Evolutionary conservation across 2,329 filamentous ascomycete species (phyloP), one percentile per base, ranked within the genome.

Genomic region (Claviceps sp.): DNA sequence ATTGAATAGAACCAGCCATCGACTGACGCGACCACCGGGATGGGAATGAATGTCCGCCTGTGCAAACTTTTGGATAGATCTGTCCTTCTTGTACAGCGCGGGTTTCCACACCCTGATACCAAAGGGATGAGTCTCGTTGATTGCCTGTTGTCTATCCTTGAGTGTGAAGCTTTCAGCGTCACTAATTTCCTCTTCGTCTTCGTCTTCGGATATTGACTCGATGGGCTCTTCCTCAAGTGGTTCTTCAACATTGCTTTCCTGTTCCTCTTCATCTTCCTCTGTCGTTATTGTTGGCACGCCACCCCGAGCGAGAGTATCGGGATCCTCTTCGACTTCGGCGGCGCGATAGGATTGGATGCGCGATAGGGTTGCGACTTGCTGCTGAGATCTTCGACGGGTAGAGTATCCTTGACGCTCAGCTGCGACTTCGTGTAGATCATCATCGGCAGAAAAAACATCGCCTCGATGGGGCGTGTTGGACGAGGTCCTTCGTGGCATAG

Each of bases 51-150:
- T 97, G 66, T 98, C 93, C 14, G 86, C 90, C 69, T 97, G 91
- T 5, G 93, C 93, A 46, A 84, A 95, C 68, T 94, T 93, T 66
- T 97, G 89, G 39, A 98, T 94, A 1, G 93, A 98, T 52, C 93
- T 83, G 60, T 86, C 84, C 68, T 98, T 98, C 71, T 98, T 98
- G 77, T 98, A 98, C 56, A 98, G 68, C 1, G 93, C 94, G 44
- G 93, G 93, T 68, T 98, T 98, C 93, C 93, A 98, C 56, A 98
- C 88, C 65, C 94, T 83, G 64, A 98, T 97, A 74, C 93, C 93
- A 61, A 98, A 98, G 0, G 93, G 93, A 74, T 98, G 93, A 0
- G 93, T 98, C 66, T 95, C 85, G 70, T 98, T 98, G 74, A 98
- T 98, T 57, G 93, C 93, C 65, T 95, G 83, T 69, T 98, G 93